These are phyloP conservation scores for Aurinia saxatilis DNA, from an alignment of 345 rosid species.

Conservation along the genomic window DNA sequence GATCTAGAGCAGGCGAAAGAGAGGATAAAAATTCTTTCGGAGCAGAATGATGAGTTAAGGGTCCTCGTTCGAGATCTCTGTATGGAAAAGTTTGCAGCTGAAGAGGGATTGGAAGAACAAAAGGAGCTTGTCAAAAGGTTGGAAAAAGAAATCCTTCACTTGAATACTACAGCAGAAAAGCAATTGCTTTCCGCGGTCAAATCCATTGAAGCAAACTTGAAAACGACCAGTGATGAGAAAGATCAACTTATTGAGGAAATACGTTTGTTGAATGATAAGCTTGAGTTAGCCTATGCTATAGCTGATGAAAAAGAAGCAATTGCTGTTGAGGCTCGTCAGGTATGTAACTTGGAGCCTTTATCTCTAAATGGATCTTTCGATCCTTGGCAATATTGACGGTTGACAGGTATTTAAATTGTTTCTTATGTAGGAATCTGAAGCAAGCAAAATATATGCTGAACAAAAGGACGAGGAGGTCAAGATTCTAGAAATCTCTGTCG, in stretches of 20 bases:
- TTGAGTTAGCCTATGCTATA: slow-evolving; percentile 56
- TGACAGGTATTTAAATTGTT: neutral
- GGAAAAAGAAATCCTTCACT: slow-evolving; percentile 72
- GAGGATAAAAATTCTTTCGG: slow-evolving; percentile 41
- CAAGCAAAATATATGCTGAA: slow-evolving; percentile 66
- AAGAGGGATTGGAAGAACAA: slow-evolving; percentile 67
- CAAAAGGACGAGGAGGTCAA: slow-evolving; percentile 92
- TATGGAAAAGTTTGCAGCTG: slow-evolving; percentile 53
- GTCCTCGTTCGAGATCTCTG: slow-evolving; percentile 59
- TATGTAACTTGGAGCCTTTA: slow-evolving; percentile 10
- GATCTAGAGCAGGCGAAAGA: slow-evolving; percentile 55
- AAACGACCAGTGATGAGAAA: slow-evolving; percentile 41
- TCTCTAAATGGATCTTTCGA: neutral
- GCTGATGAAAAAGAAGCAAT: slow-evolving; percentile 91
- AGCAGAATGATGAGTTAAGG: slow-evolving; percentile 66
- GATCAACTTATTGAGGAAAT: slow-evolving; percentile 57
- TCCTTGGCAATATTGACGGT: neutral
- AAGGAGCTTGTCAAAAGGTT: slow-evolving; percentile 55
- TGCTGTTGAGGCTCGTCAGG: slow-evolving; percentile 81
- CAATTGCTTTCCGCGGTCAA: slow-evolving; percentile 40
- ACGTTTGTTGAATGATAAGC: slow-evolving; percentile 48
- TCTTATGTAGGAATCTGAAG: slow-evolving; percentile 57
- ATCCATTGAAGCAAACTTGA: slow-evolving; percentile 46
- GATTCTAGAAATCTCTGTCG: slow-evolving; percentile 75
- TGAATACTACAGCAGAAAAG: slow-evolving; percentile 46